Percentiles rank a stretch among this genome's conserved stretches.
phyloP scores from a whole-genome alignment of 108 stramenopile species.

The Skeletonema grethae region DNA sequence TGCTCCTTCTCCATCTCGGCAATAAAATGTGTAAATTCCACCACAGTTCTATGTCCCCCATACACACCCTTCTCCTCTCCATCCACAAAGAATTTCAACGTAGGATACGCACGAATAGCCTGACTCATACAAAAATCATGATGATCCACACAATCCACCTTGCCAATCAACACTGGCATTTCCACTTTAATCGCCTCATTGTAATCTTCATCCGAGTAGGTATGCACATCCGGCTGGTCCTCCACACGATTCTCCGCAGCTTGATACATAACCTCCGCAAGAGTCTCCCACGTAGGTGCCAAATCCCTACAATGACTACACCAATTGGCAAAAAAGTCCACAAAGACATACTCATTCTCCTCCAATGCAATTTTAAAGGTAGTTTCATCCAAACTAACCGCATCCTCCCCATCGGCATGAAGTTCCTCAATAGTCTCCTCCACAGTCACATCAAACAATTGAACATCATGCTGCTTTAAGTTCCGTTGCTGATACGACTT shows the following conservation, averaged over 20 bases:
- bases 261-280: constrained; percentile 81
- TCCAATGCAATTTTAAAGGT: constrained; percentile 29
- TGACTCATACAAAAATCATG: constrained; percentile 69
- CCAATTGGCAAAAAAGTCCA: constrained; percentile 87
- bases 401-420: constrained; percentile 86
- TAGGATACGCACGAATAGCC: constrained; percentile 90
- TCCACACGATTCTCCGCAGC: constrained; percentile 55
- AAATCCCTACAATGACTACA: constrained; percentile 86
- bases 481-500: constrained; percentile 87
- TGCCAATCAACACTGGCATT: constrained; percentile 77
- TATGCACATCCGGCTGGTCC: constrained; percentile 25
- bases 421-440: constrained; percentile 87
- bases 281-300: constrained; percentile 87
- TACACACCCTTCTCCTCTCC: constrained; percentile 79
- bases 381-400: constrained; percentile 61
- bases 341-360: constrained; percentile 63
- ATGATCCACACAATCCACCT: constrained; percentile 92
- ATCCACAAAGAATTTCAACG: constrained; percentile 85
- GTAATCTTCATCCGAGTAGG: constrained; percentile 67
- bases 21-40: constrained; percentile 76
- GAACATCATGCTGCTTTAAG: constrained; percentile 79
- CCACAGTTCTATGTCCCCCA: constrained; percentile 75
- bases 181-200: constrained; percentile 63
- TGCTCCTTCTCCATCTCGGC: constrained; percentile 66
- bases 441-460: constrained; percentile 73